Percentiles rank a stretch among this genome's conserved stretches.
phyloP scores from a whole-genome alignment of 1,284 basidiomycete species.

The Macrocybe sp. region DNA sequence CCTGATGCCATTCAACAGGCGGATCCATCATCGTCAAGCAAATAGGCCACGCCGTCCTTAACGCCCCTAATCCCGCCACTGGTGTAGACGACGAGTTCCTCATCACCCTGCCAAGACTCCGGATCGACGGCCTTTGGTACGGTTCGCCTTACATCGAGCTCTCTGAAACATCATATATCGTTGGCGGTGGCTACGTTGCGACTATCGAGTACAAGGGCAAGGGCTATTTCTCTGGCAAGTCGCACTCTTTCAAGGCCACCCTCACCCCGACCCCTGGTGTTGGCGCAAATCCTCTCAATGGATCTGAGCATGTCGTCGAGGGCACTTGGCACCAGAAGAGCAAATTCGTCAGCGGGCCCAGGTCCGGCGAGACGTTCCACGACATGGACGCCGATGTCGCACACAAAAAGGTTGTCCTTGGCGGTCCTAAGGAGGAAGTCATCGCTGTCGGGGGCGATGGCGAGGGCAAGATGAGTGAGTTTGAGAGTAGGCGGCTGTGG shows the following conservation, averaged over 20 bases:
- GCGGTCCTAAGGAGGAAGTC: slow-evolving; percentile 31
- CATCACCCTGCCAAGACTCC: slow-evolving; percentile 84
- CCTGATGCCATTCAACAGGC: slow-evolving; percentile 26
- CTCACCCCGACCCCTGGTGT: slow-evolving; percentile 39
- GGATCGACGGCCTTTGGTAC: slow-evolving; percentile 57
- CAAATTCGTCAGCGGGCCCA: slow-evolving; percentile 34
- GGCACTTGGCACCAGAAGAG: slow-evolving; percentile 85
- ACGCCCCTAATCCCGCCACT: slow-evolving; percentile 58
- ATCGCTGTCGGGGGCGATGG: slow-evolving; percentile 2
- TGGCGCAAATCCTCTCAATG: slow-evolving; percentile 2
- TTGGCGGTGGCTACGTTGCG: slow-evolving; percentile 56
- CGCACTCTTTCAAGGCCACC: slow-evolving; percentile 88
- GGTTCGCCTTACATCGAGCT: slow-evolving; percentile 89
- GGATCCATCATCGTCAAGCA: slow-evolving; percentile 87
- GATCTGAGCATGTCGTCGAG: slow-evolving; percentile 54
- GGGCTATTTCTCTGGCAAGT: slow-evolving; percentile 92
- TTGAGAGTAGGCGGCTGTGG: slow-evolving; percentile 90
- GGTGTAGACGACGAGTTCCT: slow-evolving; percentile 68
- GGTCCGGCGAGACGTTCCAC: slow-evolving; percentile 43
- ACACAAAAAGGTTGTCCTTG: slow-evolving; percentile 62
- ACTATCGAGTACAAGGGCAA: slow-evolving; percentile 90
- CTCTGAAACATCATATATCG: slow-evolving; percentile 79
- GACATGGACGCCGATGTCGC: slow-evolving; percentile 37
- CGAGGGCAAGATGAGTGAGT: slow-evolving; percentile 63
- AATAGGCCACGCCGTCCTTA: slow-evolving; percentile 89